Conservation (phyloP, 2,329 filamentous ascomycete species). For the Paraconiothyrium sp. region DNA sequence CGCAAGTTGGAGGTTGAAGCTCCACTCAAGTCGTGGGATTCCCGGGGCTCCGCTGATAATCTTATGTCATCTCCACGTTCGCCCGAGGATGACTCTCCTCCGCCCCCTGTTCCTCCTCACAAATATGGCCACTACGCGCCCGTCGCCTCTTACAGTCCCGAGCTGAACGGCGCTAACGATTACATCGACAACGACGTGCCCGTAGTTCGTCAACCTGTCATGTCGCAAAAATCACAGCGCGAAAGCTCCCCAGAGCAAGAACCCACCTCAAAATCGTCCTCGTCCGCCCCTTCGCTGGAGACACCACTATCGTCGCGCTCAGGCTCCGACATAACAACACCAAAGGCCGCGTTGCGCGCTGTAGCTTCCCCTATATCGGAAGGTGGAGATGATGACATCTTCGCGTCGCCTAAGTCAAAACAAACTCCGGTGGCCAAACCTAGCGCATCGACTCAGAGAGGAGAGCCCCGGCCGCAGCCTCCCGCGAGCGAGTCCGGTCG, state of each 20-base stretch:
- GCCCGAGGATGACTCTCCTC: slow-evolving; percentile 44
- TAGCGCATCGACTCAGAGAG: slow-evolving; percentile 19
- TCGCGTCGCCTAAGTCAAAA: slow-evolving; percentile 30
- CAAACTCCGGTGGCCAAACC: slow-evolving; percentile 19
- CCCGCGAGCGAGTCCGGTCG: slow-evolving; percentile 24
- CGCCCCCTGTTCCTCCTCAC: slow-evolving; percentile 46
- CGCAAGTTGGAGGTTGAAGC: slow-evolving; percentile 55
- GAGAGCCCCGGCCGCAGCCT: slow-evolving; percentile 24
- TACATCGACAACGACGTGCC: slow-evolving; percentile 42
- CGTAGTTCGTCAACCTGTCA: slow-evolving; percentile 40
- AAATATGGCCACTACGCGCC: slow-evolving; percentile 44
- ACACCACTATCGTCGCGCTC: slow-evolving; percentile 46
- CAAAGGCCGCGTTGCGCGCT: slow-evolving; percentile 36
- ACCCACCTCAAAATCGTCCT: slow-evolving; percentile 38
- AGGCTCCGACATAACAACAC: slow-evolving; percentile 42
- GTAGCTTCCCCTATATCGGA: slow-evolving; percentile 29
- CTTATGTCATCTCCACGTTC: slow-evolving; percentile 56
- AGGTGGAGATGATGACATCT: slow-evolving; percentile 44
- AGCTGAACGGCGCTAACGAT: slow-evolving; percentile 32
- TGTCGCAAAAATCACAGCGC: slow-evolving; percentile 31
- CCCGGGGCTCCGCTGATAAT: slow-evolving; percentile 60
- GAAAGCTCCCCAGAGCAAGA: slow-evolving; percentile 37
- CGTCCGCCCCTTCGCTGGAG: slow-evolving; percentile 43
- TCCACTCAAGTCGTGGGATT: slow-evolving; percentile 63
- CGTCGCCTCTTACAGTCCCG: slow-evolving; percentile 45